Base-by-base conservation (phyloP, 495 filamentous ascomycete genomes). In the Penicillium maclennaniae region DNA sequence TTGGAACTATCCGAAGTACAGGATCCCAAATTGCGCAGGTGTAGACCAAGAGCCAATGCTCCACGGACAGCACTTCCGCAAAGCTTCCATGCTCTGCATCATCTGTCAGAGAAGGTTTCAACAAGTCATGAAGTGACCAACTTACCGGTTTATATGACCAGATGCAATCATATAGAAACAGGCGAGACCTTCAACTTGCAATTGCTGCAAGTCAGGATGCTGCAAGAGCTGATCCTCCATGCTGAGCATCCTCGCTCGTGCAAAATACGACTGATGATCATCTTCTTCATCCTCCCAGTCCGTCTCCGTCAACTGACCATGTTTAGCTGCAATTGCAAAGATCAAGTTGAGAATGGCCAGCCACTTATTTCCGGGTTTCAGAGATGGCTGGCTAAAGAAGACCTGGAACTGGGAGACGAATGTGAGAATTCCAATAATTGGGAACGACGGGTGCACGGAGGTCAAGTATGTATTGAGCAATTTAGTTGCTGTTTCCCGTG, bases 311-410 rank as follows among this genome's bases (percentile, higher is more conserved):
- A 83, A 63, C 31, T 80, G 69, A 5, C 68, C 69, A 60, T 81
- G 80, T 49, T 73, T 73, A 3, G 82, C 70, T 7, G 73, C 76
- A 59, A 85, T 79, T 5, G 83, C 85, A 63, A 87, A 83, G 10
- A 87, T 76, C 15, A 85, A 59, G 61, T 88, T 86, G 10, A 86
- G 65, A 31, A 79, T 83, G 3, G 83, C 76, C 31, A 84, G 69
- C 78, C 77, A 83, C 43, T 75, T 71, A 15, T 67, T 72, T 36
- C 73, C 68, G 38, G 73, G 65, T 43, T 71, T 59, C 34, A 73
- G 43, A 3, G 59, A 61, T 2, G 67, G 71, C 45, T 71, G 71
- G 23, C 61, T 76, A 50, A 72, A 79, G 40, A 72, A 73, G 21
- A 74, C 54, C 16, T 77, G 67, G 43, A 79, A 82, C 43, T 78